Percentiles rank a stretch among this genome's conserved stretches.
phyloP scores from a whole-genome alignment of 2,329 filamentous ascomycete genomes.

The Verticillium dahliae region DNA sequence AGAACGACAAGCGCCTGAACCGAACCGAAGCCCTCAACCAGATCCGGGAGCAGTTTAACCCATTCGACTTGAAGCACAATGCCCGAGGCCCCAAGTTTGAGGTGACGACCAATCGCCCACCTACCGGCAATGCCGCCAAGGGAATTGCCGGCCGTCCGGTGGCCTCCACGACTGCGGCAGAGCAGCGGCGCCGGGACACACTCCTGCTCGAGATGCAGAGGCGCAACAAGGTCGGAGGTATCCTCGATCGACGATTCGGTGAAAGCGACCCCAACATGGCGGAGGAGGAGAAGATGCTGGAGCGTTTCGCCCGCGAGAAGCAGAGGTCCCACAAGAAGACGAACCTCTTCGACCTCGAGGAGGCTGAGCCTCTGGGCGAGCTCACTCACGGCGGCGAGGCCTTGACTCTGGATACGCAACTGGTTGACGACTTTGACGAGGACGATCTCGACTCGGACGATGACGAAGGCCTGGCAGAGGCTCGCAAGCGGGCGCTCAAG shows the following conservation, averaged over 20 bases:
- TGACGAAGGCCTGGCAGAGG: conserved; percentile 46
- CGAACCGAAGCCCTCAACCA: conserved; percentile 71
- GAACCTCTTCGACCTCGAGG: conserved; percentile 86
- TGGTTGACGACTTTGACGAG: conserved; percentile 65
- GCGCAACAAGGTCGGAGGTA: conserved; percentile 84
- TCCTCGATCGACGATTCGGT: conserved; percentile 88
- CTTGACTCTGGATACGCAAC: conserved; percentile 55
- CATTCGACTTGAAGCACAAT: conserved; percentile 86
- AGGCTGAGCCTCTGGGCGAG: conserved; percentile 56
- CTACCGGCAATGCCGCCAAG: conserved; percentile 43
- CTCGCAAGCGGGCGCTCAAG: conserved; percentile 50
- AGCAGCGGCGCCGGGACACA: conserved; percentile 71
- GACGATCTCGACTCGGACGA: conserved; percentile 61
- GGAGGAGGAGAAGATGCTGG: conserved; percentile 84
- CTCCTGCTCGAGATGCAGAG: conserved; percentile 84
- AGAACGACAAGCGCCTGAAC: conserved; percentile 61
- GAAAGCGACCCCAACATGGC: conserved; percentile 94
- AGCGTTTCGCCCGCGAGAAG: conserved; percentile 86
- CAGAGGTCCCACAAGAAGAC: conserved; percentile 70
- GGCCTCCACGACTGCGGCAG: conserved; percentile 76
- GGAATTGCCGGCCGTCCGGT: conserved; percentile 69
- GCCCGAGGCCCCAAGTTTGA: conserved; percentile 77
- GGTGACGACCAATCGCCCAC: conserved; percentile 62
- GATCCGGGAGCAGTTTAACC: conserved; percentile 95
- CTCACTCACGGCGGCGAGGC: conserved; percentile 82